Evolutionary conservation across 2,329 filamentous ascomycete genomes (phyloP).

Genomic region (Aspergillus latus): DNA sequence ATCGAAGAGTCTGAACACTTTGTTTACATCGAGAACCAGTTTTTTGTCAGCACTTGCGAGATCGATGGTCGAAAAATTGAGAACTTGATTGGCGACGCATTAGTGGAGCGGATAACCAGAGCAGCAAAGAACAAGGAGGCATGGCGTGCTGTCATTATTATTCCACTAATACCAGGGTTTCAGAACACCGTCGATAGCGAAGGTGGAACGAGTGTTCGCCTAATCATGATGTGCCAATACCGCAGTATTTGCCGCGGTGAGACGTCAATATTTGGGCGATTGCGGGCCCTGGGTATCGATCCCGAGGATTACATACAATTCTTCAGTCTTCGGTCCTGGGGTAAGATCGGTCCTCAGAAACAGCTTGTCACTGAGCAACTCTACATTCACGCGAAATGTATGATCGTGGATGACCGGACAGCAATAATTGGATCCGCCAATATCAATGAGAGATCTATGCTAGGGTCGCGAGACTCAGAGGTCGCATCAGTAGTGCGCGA

Average conservation of each 20-base stretch:
- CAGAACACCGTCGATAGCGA: constrained; percentile 94
- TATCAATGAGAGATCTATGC: constrained; percentile 96
- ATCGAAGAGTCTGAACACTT: constrained; percentile 96
- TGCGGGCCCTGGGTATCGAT: constrained; percentile 77
- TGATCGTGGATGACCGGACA: constrained; percentile 90
- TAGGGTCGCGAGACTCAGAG: constrained; percentile 89
- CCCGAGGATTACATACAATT: constrained; percentile 96
- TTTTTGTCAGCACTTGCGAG: constrained; percentile 92
- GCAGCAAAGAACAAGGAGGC: constrained; percentile 81
- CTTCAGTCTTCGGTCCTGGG: constrained; percentile 90
- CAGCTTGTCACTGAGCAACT: constrained; percentile 90
- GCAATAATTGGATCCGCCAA: constrained; percentile 96
- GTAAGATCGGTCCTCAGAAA: constrained; percentile 79
- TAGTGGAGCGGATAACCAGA: constrained; percentile 86
- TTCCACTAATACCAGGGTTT: constrained; percentile 97
- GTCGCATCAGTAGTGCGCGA: constrained; percentile 87
- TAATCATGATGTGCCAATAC: constrained; percentile 97
- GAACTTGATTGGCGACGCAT: constrained; percentile 90
- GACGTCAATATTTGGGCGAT: constrained; percentile 83
- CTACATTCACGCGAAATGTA: constrained; percentile 97
- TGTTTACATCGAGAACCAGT: constrained; percentile 98
- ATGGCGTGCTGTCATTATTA: constrained; percentile 86
- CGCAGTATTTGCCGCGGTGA: constrained; percentile 93
- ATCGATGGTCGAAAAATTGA: constrained; percentile 83
- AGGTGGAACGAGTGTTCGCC: constrained; percentile 87